Base-by-base conservation (phyloP, 2,329 filamentous ascomycete genomes). In the Colletotrichum limetticola region DNA sequence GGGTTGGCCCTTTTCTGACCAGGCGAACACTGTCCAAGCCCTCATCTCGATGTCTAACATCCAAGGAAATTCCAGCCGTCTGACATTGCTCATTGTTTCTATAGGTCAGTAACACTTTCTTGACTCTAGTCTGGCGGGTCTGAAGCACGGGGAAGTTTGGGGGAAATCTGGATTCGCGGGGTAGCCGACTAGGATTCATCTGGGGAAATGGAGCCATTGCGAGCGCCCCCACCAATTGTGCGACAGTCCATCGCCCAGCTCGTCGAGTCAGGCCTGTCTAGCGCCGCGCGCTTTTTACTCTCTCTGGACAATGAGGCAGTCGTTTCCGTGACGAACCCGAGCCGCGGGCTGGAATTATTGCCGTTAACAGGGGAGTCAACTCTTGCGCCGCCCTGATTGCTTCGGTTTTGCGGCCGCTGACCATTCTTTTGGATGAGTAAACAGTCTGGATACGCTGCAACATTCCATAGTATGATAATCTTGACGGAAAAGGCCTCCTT, bases 81-180 rank as follows among this genome's bases (percentile, higher is more conserved):
- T 24, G 28, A 16, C 19, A 52, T 46, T n/a, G 19, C 14, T 3
- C 19, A 14, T 3, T 8, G 5, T 7, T 8, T 6, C 22, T 12
- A 22, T 52, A n/a, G 26, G 60, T 2, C 7, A 16, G 28, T 52
- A 52, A 22, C 1, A 16, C n/a, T 11, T 32, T 32, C 11, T 22
- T 52, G 6, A 28, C 12, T 46, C 22, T 46, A 24, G 16, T n/a
- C 26, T 7, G 12, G 37, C 37, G 37, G 58, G 7, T 46, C n/a
- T 12, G 19, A 22, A 28, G 58, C 22, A 61, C 12, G 46, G 30
- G 56, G 46, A 59, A 55, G n/a, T 30, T 56, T 55, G 56, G 55
- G 56, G 62, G 46, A 60, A 56, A 24, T 56, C 30, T 30, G 46
- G 42, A 24, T 53, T 55, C 68, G 62, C 62, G 68, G 68, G 62